These are phyloP conservation scores for Fomitopsis palustris DNA, from an alignment of 1,284 basidiomycete species.

Conservation along the genomic window DNA sequence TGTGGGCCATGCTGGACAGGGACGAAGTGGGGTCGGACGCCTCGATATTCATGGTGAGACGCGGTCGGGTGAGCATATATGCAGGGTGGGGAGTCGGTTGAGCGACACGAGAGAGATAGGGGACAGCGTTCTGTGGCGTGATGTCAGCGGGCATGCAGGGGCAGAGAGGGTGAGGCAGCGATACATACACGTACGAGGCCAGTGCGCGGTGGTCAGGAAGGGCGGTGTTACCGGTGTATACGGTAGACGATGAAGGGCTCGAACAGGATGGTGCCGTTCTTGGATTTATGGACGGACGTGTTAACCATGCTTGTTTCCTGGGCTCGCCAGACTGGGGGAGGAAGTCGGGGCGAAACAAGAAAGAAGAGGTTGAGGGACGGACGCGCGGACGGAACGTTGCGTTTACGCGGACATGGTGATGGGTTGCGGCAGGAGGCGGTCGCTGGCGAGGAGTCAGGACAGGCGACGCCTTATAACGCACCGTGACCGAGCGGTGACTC, in stretches of 20 bases:
- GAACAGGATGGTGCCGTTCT: conserved; percentile 80
- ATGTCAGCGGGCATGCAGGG: not conserved
- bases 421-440: conserved; percentile 22
- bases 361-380: conserved; percentile 16
- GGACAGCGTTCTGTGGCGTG: conserved; percentile 22
- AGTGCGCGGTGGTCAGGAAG: not conserved
- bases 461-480: conserved; percentile 20
- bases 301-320: conserved; percentile 70
- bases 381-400: conserved; percentile 18
- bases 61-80: conserved; percentile 12
- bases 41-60: conserved; percentile 43
- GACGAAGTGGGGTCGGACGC: conserved; percentile 26
- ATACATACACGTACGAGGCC: conserved; percentile 24
- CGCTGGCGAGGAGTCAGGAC: conserved; percentile 19
- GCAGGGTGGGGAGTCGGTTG: conserved; percentile 24
- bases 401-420: conserved; percentile 50
- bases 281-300: conserved; percentile 71
- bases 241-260: conserved; percentile 82
- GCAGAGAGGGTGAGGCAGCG: conserved; percentile 7
- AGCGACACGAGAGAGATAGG: conserved; percentile 25
- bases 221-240: conserved; percentile 57
- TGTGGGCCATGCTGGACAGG: conserved; percentile 63
- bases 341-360: conserved; percentile 31
- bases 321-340: conserved; percentile 37
- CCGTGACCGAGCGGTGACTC: conserved; percentile 25